Evolutionary conservation across 2,329 filamentous ascomycete species (phyloP).

Genomic region (Berkeleyomyces basicola): DNA sequence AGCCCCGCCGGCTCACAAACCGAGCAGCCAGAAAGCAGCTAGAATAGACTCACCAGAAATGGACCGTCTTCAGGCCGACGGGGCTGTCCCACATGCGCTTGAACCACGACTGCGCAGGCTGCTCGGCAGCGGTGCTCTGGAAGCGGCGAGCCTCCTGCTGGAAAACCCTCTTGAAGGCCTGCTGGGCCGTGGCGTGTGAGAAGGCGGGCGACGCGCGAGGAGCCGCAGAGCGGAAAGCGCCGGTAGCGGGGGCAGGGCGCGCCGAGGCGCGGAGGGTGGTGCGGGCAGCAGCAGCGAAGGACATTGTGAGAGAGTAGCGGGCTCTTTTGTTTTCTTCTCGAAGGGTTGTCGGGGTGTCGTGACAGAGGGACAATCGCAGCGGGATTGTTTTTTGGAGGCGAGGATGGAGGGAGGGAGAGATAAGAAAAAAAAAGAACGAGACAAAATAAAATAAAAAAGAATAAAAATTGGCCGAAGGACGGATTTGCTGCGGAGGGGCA

Average conservation of each 20-base stretch:
- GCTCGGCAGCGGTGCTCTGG: conserved; percentile 40
- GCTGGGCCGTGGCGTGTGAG: conserved; percentile 35
- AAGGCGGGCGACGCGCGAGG: conserved; percentile 31
- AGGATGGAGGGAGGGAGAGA: neutral
- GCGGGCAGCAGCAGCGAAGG: conserved; percentile 23
- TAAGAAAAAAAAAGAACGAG: neutral
- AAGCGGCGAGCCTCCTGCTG: conserved; percentile 36
- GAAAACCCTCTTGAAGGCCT: conserved; percentile 32
- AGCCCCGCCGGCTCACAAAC: too few relatives aligned
- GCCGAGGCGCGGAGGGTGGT: conserved; percentile 35
- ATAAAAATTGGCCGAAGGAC: neutral
- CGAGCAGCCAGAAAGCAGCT: neutral
- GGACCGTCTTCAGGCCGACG: conserved; percentile 77
- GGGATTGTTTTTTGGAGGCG: too few relatives aligned
- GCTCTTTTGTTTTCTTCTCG: conserved; percentile 20
- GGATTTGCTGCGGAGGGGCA: neutral
- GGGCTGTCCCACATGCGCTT: conserved; percentile 73
- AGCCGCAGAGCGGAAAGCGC: conserved; percentile 31
- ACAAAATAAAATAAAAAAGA: neutral
- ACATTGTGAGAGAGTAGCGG: conserved; percentile 1
- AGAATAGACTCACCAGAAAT: conserved; percentile 62
- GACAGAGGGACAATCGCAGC: neutral
- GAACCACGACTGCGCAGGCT: conserved; percentile 39
- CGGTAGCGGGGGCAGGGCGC: conserved; percentile 24
- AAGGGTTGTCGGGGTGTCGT: neutral